Base-by-base conservation (phyloP, 352 stramenopile genomes). In the Phytophthora tubulina region DNA sequence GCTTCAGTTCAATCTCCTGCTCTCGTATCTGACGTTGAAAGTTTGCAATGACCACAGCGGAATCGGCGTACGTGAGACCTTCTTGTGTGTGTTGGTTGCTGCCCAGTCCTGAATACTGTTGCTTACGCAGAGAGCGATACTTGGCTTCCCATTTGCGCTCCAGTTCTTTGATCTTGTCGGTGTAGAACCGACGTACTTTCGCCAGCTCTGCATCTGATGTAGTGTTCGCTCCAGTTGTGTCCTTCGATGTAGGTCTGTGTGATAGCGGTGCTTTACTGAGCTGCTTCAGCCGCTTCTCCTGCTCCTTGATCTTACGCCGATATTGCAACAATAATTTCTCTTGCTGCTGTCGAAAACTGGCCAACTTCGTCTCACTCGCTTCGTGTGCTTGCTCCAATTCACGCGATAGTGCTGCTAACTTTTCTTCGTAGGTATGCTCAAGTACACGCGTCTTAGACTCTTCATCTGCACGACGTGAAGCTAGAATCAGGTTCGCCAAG, bases 331-430 rank as follows among this genome's bases (percentile, higher is more conserved):
- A 62, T 3, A 96, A 58, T 31, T 85, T 89, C 41, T 96, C 86
- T 57, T 95, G 88, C 55, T 94, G 89, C 48, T 95, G 89, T 0
- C 88, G 84, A 70, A 94, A 95, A 21, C 79, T 84, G 15, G 76
- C 75, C 14, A 95, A 63, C 57, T 85, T 92, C 21, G 68, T 83
- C 53, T 93, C 84, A 51, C 84, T 84, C 6, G 67, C 27, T 31
- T 79, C 62, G n/a, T 93, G 76, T 13, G 80, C 49, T 51, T 77
- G 57, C 32, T 91, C 82, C 31, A 94, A 61, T 38, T 95, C 80
- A 2, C 71, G 63, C 14, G 80, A 70, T 41, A 92, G 53, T 9
- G 72, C 75, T 27, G 63, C 55, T 15, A 96, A 10, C 39, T 88
- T 75, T 9, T 73, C 58, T 31, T 84, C 42, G 17, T 85, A 82